These are phyloP conservation scores for Hibiscus tridactylites DNA, from an alignment of 345 rosid species.

Conservation along the genomic window DNA sequence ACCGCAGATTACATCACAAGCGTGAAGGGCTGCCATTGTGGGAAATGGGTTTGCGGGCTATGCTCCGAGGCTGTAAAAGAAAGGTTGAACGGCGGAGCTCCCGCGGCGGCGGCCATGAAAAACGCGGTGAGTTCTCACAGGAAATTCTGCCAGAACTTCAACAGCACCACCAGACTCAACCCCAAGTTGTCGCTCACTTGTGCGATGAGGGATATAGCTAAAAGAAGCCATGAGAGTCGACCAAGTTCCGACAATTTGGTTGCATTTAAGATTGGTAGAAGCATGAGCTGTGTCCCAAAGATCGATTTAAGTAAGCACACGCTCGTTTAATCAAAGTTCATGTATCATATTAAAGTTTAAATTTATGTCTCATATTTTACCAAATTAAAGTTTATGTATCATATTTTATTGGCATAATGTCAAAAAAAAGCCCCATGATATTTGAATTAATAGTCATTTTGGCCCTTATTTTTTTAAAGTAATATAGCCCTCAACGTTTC, in stretches of 20 bases:
- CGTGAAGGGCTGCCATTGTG: constrained; percentile 23
- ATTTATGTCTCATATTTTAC: too few relatives aligned
- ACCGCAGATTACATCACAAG: constrained; percentile 25
- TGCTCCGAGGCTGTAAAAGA: constrained; percentile 46
- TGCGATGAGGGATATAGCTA: constrained; percentile 37
- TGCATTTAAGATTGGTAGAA: constrained; percentile 22
- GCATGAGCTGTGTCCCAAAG: constrained; percentile 34
- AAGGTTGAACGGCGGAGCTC: constrained; percentile 11
- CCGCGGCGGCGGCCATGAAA: constrained; percentile 13
- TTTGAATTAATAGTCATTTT: too few relatives aligned
- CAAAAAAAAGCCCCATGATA: too few relatives aligned
- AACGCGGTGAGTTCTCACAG: constrained; percentile 33
- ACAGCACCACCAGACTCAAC: constrained; percentile 25
- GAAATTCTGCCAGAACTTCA: constrained; percentile 38
- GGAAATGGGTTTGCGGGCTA: constrained; percentile 48
- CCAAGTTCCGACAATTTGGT: constrained; percentile 14
- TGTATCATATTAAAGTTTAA: too few relatives aligned
- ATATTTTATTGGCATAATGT: too few relatives aligned
- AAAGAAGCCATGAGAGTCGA: constrained; percentile 24
- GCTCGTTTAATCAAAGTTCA: neutral
- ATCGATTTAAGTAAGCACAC: neutral
- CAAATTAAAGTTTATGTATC: too few relatives aligned
- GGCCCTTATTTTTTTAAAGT: too few relatives aligned
- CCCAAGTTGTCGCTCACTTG: constrained; percentile 34
- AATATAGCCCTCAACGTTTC: too few relatives aligned